Evolutionary conservation across 768 basidiomycete species (phyloP), one percentile per base, ranked within the genome.

Genomic region (Panaeolus cyanescens): DNA sequence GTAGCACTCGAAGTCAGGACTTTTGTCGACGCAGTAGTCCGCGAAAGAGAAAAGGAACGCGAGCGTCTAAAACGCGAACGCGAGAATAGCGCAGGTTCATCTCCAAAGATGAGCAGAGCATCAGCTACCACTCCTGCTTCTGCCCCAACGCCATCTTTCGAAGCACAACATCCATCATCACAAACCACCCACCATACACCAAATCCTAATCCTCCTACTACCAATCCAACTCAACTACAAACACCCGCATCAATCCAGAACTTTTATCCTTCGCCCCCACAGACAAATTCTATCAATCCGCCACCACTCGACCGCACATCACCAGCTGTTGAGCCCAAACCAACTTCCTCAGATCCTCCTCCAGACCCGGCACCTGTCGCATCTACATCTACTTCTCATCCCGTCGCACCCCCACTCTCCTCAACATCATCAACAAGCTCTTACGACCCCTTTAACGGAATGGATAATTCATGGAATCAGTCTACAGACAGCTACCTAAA

Each of bases 1-100:
- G 80, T 88, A 5, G 89, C 89, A 1, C 69, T 76, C 2, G 86
- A 90, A 69, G 82, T 91, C 17, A 84, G 85, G 31, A 77, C 78
- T 1, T 93, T 91, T 66, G 89, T 94, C 5, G 93, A 94, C 59
- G 82, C 83, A 8, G 83, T 93, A 5, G 87, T 86, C 3, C 85
- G 84, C 63, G 93, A 94, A 66, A 79, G 93, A 17, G 93, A 94
- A 62, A 79, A 80, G 59, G 92, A 95, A 71, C 80, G 91, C 5
- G 91, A 93, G 65, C 80, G 90, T 28, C 79, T 92, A 53, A 85
- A 86, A 65, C 77, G 82, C 53, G 90, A 90, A 71, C 77, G 88
- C 19, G 88, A 91, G 67, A 79, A 74, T 34, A 79, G 72, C 2
- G 58, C 64, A 31, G 63, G 69, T 28, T 66, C 71, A 25, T 78